Conservation (phyloP, 805 yeast species). For the Cyberlindnera xishuangbannaensis region DNA sequence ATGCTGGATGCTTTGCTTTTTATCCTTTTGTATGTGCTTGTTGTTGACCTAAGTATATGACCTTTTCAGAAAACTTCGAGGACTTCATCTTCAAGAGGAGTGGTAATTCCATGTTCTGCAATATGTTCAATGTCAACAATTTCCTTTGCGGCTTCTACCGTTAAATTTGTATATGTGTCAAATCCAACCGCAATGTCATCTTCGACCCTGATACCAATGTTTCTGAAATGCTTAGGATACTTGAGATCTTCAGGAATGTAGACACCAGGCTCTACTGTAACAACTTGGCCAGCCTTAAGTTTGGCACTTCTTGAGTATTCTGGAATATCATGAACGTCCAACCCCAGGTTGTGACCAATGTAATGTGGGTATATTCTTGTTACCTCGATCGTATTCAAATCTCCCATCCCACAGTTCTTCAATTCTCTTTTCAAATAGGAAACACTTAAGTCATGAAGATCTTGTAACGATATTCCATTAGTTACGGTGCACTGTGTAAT, state of each 20-base stretch:
- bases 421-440: conserved; percentile 55
- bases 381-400: conserved; percentile 45
- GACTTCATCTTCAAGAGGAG: conserved; percentile 39
- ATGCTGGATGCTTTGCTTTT: too few species aligned
- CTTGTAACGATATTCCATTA: conserved; percentile 53
- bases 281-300: conserved; percentile 66
- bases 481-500: conserved; percentile 60
- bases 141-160: conserved; percentile 84
- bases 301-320: conserved; percentile 47
- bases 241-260: conserved; percentile 68
- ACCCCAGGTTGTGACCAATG: conserved; percentile 91
- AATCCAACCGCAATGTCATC: conserved; percentile 84
- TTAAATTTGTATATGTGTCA: conserved; percentile 51
- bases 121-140: conserved; percentile 71
- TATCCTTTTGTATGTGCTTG: too few species aligned
- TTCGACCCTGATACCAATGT: conserved; percentile 91
- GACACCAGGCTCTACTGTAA: conserved; percentile 94
- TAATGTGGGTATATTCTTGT: conserved; percentile 80
- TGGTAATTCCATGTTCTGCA: conserved; percentile 54
- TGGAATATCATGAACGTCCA: conserved; percentile 86
- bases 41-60: too few species aligned
- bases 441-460: conserved; percentile 69
- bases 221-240: conserved; percentile 78
- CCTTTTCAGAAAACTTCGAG: conserved; percentile 25
- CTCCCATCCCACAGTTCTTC: conserved; percentile 62